Evolutionary conservation across 2,329 filamentous ascomycete genomes (phyloP).

Genomic region (Aspergillus sp.): DNA sequence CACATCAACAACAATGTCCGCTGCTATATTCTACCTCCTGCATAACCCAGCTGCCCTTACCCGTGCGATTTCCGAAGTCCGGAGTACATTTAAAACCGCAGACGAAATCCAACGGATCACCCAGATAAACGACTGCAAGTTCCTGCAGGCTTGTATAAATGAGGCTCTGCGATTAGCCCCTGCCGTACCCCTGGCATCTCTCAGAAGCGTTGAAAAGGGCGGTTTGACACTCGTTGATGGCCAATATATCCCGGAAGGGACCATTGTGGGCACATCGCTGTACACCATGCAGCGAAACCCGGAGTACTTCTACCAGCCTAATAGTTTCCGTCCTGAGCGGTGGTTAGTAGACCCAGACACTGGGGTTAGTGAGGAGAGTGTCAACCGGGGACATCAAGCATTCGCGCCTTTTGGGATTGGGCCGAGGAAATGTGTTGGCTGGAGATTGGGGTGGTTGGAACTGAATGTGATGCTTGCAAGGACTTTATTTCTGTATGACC

Average conservation of each 20-base stretch:
- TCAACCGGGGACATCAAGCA: accelerated
- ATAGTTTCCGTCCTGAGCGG: conserved; percentile 37
- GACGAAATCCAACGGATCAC: conserved; percentile 32
- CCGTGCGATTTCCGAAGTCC: conserved; percentile 31
- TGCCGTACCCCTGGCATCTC: conserved; percentile 23
- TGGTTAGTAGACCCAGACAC: conserved; percentile 27
- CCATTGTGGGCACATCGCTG: conserved; percentile 40
- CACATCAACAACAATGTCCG: background rate
- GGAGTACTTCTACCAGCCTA: conserved; percentile 18
- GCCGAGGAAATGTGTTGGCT: background rate
- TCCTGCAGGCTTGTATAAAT: conserved; percentile 8
- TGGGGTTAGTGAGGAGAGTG: no score
- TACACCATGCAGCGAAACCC: conserved; percentile 22
- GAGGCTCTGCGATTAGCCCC: conserved; percentile 19
- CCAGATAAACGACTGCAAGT: background rate
- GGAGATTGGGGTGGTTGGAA: background rate
- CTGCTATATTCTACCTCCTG: background rate
- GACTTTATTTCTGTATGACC: background rate
- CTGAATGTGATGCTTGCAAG: background rate
- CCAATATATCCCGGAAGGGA: conserved; percentile 28
- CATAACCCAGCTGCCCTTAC: background rate
- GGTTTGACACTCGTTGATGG: conserved; percentile 29
- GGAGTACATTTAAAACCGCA: conserved; percentile 29
- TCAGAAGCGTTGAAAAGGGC: conserved; percentile 30
- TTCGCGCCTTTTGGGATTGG: background rate